Percentiles rank a stretch among this genome's conserved stretches.
Conservation (phyloP, 2,329 filamentous ascomycete genomes). For the Dactylellina haptotyla region DNA sequence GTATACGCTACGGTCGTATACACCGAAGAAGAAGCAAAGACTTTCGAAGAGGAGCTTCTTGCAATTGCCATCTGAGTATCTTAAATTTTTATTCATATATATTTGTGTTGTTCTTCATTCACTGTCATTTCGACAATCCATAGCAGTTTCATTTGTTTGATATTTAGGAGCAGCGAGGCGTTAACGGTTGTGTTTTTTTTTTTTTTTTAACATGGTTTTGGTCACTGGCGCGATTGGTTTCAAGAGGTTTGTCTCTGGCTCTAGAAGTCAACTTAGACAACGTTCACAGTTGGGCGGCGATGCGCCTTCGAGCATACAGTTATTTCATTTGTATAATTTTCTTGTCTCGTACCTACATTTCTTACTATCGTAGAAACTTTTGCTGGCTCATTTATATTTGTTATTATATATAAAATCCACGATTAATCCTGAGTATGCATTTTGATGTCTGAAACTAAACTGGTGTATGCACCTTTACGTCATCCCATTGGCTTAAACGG, state of each 20-base stretch:
- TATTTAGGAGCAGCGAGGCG: neutral
- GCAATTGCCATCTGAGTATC: slow-evolving; percentile 27
- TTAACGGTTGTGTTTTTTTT: neutral
- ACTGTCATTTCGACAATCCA: neutral
- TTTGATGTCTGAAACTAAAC: neutral
- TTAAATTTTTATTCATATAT: neutral
- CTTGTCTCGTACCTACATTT: too few species aligned
- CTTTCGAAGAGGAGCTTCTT: slow-evolving; percentile 34
- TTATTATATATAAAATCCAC: slow-evolving; percentile 12
- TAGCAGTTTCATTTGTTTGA: slow-evolving; percentile 13
- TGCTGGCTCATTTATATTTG: slow-evolving; percentile 1
- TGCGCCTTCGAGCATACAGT: neutral
- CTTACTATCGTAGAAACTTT: too few species aligned
- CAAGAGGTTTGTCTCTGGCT: neutral
- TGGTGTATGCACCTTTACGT: slow-evolving; percentile 4
- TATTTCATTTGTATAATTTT: slow-evolving; percentile 11
- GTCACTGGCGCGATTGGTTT: too few species aligned
- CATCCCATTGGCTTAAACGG: neutral
- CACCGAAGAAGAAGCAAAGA: slow-evolving; percentile 26
- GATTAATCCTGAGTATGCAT: neutral
- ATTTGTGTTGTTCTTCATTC: neutral
- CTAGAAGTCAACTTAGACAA: neutral
- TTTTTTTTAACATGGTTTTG: neutral
- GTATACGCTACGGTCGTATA: slow-evolving; percentile 32
- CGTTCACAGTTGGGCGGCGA: neutral